These are phyloP conservation scores for Globisporangium recalcitrans DNA, from an alignment of 352 stramenopile genomes.

Conservation along the genomic window DNA sequence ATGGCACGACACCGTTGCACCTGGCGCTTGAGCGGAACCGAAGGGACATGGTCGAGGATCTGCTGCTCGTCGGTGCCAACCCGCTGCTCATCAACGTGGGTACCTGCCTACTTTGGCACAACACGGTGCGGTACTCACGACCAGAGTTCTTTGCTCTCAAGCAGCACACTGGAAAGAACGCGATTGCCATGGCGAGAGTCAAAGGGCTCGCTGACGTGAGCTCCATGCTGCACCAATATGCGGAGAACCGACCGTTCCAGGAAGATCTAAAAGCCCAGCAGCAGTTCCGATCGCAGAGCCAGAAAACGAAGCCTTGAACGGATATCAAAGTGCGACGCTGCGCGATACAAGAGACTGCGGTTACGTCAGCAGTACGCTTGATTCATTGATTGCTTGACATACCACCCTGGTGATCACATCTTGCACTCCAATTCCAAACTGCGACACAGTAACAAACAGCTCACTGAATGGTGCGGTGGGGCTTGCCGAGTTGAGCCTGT, in stretches of 20 bases:
- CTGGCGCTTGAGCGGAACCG: slow-evolving; percentile 42
- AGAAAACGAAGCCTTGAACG: not conserved
- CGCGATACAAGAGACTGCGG: not conserved
- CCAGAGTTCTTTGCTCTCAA: not conserved
- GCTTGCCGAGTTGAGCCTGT: not conserved
- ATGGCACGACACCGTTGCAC: slow-evolving; percentile 58
- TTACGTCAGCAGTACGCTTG: not conserved
- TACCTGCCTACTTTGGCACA: not conserved
- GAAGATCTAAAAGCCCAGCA: slow-evolving; percentile 12
- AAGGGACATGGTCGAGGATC: slow-evolving; percentile 49
- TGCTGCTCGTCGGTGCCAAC: slow-evolving; percentile 52
- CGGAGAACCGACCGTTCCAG: slow-evolving; percentile 26
- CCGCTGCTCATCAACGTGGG: slow-evolving; percentile 53
- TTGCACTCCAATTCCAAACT: not conserved
- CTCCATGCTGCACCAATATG: slow-evolving; percentile 28
- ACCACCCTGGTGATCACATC: not conserved
- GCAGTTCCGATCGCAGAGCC: not conserved
- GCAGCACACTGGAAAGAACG: slow-evolving; percentile 46
- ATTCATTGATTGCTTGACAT: not conserved
- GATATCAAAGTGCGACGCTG: not conserved
- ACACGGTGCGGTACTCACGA: not conserved
- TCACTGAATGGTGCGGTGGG: not conserved
- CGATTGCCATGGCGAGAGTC: slow-evolving; percentile 34
- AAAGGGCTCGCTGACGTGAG: slow-evolving; percentile 23
- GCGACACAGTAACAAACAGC: not conserved